Evolutionary conservation across 2,329 filamentous ascomycete genomes (phyloP).

Genomic region (Conoideocrella luteorostrata): DNA sequence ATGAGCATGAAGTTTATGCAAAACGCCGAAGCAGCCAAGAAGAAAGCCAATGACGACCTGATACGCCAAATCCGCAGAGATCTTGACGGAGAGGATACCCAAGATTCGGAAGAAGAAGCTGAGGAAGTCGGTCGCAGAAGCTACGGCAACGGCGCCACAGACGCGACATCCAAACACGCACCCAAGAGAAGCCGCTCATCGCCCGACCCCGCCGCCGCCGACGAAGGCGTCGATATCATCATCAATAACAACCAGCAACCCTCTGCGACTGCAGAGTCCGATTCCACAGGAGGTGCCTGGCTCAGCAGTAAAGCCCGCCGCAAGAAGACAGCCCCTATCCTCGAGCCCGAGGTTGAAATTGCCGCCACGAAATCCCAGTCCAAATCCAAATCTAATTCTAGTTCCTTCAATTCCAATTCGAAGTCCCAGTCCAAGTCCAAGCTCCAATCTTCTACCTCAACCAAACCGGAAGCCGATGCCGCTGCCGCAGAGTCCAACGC

Average conservation of each 20-base stretch:
- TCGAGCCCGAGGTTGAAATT: slow-evolving; percentile 34
- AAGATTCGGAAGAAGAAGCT: slow-evolving; percentile 42
- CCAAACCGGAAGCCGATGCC: neutral
- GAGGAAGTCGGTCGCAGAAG: slow-evolving; percentile 62
- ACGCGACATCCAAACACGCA: slow-evolving; percentile 21
- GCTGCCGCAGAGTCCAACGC: slow-evolving; percentile 22
- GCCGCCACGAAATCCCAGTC: slow-evolving; percentile 19
- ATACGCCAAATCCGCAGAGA: slow-evolving; percentile 64
- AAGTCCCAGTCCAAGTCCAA: slow-evolving; percentile 26
- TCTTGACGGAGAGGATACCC: slow-evolving; percentile 55
- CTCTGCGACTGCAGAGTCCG: slow-evolving; percentile 15
- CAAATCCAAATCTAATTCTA: neutral
- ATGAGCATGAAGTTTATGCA: slow-evolving; percentile 92
- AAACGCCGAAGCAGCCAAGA: slow-evolving; percentile 72
- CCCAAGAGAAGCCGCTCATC: slow-evolving; percentile 23
- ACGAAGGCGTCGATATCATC: slow-evolving; percentile 22
- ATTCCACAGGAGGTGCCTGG: slow-evolving; percentile 34
- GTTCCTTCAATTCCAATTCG: too few species aligned
- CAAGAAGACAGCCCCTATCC: slow-evolving; percentile 24
- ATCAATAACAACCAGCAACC: slow-evolving; percentile 15
- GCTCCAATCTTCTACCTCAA: slow-evolving; percentile 13
- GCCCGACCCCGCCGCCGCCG: too few species aligned
- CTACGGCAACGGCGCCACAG: slow-evolving; percentile 48
- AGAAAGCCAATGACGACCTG: slow-evolving; percentile 74
- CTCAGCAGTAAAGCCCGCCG: slow-evolving; percentile 30